These are phyloP conservation scores for Solanum sejunctum DNA, from an alignment of 257 asterid species.

Conservation along the genomic window DNA sequence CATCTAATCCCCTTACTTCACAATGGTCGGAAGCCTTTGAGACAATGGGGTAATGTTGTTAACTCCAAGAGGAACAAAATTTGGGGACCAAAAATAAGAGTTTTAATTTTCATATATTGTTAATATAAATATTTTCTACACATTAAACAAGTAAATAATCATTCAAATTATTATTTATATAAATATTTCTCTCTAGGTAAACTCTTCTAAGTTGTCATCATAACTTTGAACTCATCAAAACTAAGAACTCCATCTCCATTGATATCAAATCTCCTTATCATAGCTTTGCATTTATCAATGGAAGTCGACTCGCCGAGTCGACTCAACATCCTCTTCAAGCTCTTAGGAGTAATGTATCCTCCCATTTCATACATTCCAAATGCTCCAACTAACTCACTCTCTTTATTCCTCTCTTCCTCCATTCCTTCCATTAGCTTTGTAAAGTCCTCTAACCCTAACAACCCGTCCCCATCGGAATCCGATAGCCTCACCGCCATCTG, in stretches of 20 bases:
- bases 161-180: neutral
- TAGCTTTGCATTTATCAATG: constrained; percentile 29
- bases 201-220: constrained; percentile 23
- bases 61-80: too few relatives aligned
- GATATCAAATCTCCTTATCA: constrained; percentile 39
- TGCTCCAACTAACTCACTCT: constrained; percentile 28
- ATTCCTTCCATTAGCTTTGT: constrained; percentile 32
- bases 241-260: constrained; percentile 34
- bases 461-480: constrained; percentile 49
- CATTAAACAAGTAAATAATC: too few relatives aligned
- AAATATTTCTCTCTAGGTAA: neutral
- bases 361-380: constrained; percentile 48
- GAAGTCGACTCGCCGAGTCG: constrained; percentile 30
- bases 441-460: constrained; percentile 43
- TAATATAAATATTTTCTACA: too few relatives aligned
- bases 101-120: too few relatives aligned
- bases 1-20: too few relatives aligned
- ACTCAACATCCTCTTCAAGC: constrained; percentile 43
- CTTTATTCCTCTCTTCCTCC: constrained; percentile 31
- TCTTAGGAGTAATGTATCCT: constrained; percentile 48
- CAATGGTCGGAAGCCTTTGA: too few relatives aligned
- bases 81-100: too few relatives aligned
- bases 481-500: constrained; percentile 24
- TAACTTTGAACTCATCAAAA: constrained; percentile 44
- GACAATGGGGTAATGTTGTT: too few relatives aligned